Evolutionary conservation across 257 asterid genomes (phyloP), one percentile per base, ranked within the genome.

Genomic region (Forsythia viridissima): DNA sequence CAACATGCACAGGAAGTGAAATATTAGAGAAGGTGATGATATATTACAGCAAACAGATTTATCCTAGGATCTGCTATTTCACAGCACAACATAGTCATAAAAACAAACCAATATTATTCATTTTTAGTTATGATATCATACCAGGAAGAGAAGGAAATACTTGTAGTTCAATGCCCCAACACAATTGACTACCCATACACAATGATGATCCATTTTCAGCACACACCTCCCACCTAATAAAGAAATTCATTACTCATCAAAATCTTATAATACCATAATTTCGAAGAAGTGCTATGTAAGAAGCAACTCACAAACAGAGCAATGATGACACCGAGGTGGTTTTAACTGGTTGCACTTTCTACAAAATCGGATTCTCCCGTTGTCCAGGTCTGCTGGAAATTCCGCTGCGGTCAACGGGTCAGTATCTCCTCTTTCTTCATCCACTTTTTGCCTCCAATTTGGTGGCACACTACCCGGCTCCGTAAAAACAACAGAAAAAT

Each of bases 271-370:
- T 46, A 72, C 72, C 74, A 63, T 72, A 77, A 78, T 34, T 15
- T 77, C 71, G 69, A 68, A 75, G 38, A 69, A 75, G 46, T 44
- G 66, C 66, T 20, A 67, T 78, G 80, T 67, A 71, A 66, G 76
- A 88, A 76, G 80, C 75, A 84, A 90, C 99, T 93, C 88, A 96
- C 99, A 96, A 86, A 96, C 97, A 86, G 99, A 96, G 88, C 99
- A 96, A 82, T 96, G 99, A 90, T 93, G 99, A 89, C 99, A 96
- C 65, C 99, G 96, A 75, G 99, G 97, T 80, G 99, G 98, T 80
- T 96, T 96, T 83, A 89, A 82, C 90, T 92, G 98, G 88, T 90
- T 96, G 91, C 99, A 96, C 84, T 96, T 96, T 77, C 96, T 86
- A 86, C 99, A 96, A 78, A 81, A 88, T 52, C 99, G 96, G 61